These are phyloP conservation scores for Penicillium coffeae DNA, from an alignment of 495 filamentous ascomycete genomes.

Conservation along the genomic window DNA sequence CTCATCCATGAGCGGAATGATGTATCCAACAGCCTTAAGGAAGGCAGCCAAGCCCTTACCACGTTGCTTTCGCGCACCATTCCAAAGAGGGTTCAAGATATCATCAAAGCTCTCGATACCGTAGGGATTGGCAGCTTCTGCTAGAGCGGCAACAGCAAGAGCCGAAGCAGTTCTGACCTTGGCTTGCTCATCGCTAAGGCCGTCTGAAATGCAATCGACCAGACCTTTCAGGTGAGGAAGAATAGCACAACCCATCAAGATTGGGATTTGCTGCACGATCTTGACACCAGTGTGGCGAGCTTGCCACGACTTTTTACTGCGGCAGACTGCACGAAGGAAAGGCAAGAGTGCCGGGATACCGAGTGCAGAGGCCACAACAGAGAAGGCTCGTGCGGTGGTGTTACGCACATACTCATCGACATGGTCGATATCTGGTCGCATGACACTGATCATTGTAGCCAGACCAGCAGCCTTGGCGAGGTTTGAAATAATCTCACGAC, in stretches of 20 bases:
- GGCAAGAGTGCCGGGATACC: slow-evolving; percentile 94
- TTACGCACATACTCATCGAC: slow-evolving; percentile 99
- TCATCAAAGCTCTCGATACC: slow-evolving; percentile 99
- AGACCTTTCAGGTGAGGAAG: slow-evolving; percentile 93
- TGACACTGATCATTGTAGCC: slow-evolving; percentile 98
- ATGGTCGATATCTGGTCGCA: slow-evolving; percentile 98
- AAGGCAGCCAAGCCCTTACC: slow-evolving; percentile 96
- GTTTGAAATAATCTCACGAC: slow-evolving; percentile 97
- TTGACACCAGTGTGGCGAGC: slow-evolving; percentile 99
- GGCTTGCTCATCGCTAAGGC: slow-evolving; percentile 94
- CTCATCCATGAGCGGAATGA: slow-evolving; percentile 99
- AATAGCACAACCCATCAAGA: slow-evolving; percentile 97
- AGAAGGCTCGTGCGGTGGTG: slow-evolving; percentile 95
- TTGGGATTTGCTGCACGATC: slow-evolving; percentile 99
- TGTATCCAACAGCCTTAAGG: slow-evolving; percentile 95
- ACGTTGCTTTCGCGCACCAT: slow-evolving; percentile 88
- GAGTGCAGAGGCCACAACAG: slow-evolving; percentile 93
- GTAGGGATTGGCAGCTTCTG: slow-evolving; percentile 95
- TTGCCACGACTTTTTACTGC: slow-evolving; percentile 99
- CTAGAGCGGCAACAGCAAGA: slow-evolving; percentile 90
- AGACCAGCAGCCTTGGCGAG: slow-evolving; percentile 94
- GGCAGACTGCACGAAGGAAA: slow-evolving; percentile 91
- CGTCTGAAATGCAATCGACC: slow-evolving; percentile 93
- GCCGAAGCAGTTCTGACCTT: slow-evolving; percentile 96
- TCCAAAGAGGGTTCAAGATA: slow-evolving; percentile 96